Conservation (phyloP, 306 rosid genomes). For the Argentina anserina region DNA sequence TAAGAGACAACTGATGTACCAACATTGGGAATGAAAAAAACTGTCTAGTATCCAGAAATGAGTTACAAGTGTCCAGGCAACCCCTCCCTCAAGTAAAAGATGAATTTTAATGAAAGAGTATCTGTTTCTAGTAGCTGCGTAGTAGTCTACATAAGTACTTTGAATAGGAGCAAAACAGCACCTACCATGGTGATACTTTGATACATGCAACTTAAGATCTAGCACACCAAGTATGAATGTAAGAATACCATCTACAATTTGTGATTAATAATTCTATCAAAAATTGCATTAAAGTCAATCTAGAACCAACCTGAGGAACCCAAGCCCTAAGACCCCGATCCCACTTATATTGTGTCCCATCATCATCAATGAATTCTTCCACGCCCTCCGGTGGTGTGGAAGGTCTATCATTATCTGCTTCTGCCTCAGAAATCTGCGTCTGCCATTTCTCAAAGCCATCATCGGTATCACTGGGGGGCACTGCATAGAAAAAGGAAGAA, state of each 20-base stretch:
- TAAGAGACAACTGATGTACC: background rate
- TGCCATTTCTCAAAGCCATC: constrained; percentile 79
- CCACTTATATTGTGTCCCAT: constrained; percentile 91
- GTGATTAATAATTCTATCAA: background rate
- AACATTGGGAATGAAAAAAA: background rate
- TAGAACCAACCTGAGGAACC: constrained; percentile 79
- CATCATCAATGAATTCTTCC: constrained; percentile 93
- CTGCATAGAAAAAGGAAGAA: constrained; percentile 33
- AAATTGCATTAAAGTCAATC: background rate
- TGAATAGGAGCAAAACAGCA: background rate
- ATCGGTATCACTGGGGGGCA: constrained; percentile 35
- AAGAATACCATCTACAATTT: background rate
- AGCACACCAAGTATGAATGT: background rate
- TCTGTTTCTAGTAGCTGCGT: background rate
- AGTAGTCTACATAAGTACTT: background rate
- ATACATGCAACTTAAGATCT: background rate
- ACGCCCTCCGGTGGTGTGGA: constrained; percentile 90
- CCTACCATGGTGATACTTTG: background rate
- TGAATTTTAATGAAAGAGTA: background rate
- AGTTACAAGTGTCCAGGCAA: background rate
- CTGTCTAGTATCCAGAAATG: background rate
- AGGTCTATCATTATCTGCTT: constrained; percentile 65
- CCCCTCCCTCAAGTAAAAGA: background rate
- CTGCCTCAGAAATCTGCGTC: constrained; percentile 19
- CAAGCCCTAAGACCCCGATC: constrained; percentile 67